Percentiles rank a stretch among this genome's conserved stretches.
Evolutionary conservation across 148 eudicot genomes (phyloP).

Genomic region (Selenicereus undatus): DNA sequence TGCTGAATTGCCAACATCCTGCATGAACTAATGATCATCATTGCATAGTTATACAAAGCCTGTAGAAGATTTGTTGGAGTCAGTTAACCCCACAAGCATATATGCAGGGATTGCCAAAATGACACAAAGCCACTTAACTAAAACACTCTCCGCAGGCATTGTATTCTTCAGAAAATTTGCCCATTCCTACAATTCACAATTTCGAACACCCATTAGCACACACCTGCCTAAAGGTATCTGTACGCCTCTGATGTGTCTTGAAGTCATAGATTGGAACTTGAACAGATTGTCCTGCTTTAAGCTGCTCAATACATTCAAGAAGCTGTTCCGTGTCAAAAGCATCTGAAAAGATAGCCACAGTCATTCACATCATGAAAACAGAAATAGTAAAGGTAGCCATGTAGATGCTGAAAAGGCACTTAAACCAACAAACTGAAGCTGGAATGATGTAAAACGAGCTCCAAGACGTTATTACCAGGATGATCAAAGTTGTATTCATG

Average conservation of each 20-base stretch:
- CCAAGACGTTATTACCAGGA: constrained; percentile 55
- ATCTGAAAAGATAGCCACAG: constrained; percentile 44
- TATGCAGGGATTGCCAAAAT: background rate
- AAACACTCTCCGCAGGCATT: background rate
- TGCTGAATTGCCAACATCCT: background rate
- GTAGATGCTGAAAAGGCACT: background rate
- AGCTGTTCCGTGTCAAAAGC: constrained; percentile 98
- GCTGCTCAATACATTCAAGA: constrained; percentile 68
- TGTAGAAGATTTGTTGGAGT: background rate
- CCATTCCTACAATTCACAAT: background rate
- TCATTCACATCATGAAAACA: background rate
- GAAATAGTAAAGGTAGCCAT: background rate
- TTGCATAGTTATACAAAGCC: background rate
- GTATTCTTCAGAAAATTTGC: background rate
- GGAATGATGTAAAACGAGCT: background rate
- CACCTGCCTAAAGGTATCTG: constrained; percentile 87
- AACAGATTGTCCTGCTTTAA: constrained; percentile 65
- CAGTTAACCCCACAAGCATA: background rate
- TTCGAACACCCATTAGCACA: background rate
- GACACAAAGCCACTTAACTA: background rate
- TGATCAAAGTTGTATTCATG: constrained; percentile 96
- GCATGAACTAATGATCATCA: background rate
- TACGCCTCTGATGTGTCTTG: constrained; percentile 78
- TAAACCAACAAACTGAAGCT: background rate
- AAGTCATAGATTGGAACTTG: constrained; percentile 93